Percentiles rank a stretch among this genome's conserved stretches.
phyloP scores from a whole-genome alignment of 495 filamentous ascomycete genomes.

The Podospora didyma region DNA sequence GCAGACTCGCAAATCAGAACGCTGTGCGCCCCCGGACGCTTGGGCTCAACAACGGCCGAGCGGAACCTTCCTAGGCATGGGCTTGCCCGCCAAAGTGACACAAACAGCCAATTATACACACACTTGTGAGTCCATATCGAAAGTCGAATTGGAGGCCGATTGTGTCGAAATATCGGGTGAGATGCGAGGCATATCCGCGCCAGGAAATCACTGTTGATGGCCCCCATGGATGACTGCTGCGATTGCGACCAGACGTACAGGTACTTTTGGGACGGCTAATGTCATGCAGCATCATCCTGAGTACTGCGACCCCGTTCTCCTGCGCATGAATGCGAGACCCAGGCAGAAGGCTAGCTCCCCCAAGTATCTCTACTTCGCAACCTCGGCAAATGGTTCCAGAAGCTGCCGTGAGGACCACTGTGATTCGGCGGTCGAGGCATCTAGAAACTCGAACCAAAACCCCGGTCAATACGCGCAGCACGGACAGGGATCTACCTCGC shows the following conservation, averaged over 20 bases:
- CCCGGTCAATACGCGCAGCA: conserved; percentile 28
- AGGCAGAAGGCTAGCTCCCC: conserved; percentile 1
- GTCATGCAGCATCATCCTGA: conserved; percentile 6
- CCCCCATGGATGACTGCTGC: conserved; percentile 8
- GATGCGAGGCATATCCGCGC: conserved; percentile 19
- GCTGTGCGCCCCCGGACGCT: background rate
- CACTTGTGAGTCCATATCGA: background rate
- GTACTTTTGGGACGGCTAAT: conserved; percentile 20
- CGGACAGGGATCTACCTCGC: conserved; percentile 32
- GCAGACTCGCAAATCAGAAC: background rate
- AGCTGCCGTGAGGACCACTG: conserved; percentile 8
- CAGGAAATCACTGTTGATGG: conserved; percentile 10
- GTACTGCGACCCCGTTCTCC: conserved; percentile 20
- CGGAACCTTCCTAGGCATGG: background rate
- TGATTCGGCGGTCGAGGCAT: conserved; percentile 22
- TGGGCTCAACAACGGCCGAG: conserved; percentile 11
- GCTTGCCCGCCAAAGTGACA: background rate
- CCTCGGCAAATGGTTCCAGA: conserved; percentile 32
- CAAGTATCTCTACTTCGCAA: conserved; percentile 19
- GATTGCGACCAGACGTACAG: conserved; percentile 5
- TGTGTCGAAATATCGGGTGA: conserved; percentile 11
- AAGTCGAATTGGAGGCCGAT: conserved; percentile 12
- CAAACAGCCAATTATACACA: conserved; percentile 6
- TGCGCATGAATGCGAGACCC: conserved; percentile 14
- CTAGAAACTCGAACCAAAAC: conserved; percentile 23